A percentile compares a stretch with the other conserved stretches of the same genome.
phyloP scores from a whole-genome alignment of 23 red algal genomes.

The Gracilariopsis chorda region DNA sequence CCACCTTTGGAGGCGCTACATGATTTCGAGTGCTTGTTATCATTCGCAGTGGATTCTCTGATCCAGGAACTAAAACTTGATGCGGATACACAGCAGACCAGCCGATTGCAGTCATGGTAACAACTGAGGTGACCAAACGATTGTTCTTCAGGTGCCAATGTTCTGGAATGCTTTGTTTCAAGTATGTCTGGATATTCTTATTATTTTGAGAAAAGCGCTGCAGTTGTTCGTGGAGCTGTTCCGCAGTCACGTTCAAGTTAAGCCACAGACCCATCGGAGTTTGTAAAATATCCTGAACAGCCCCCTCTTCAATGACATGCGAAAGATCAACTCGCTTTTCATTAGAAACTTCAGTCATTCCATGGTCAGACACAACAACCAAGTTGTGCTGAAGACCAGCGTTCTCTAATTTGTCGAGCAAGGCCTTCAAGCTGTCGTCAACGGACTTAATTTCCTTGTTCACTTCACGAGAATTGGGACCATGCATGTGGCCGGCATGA shows the following conservation, averaged over 20 bases:
- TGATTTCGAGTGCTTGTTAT: neutral
- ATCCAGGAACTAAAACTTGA: slow-evolving; percentile 32
- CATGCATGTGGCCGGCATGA: slow-evolving; percentile 66
- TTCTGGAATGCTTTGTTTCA: slow-evolving; percentile 42
- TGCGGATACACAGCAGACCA: slow-evolving; percentile 52
- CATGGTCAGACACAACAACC: slow-evolving; percentile 76
- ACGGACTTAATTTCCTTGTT: slow-evolving; percentile 47
- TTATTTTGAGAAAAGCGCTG: neutral
- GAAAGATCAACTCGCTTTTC: slow-evolving; percentile 28
- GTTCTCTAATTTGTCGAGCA: slow-evolving; percentile 27
- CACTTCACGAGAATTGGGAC: slow-evolving; percentile 48
- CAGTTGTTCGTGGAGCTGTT: neutral
- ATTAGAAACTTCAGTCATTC: slow-evolving; percentile 57
- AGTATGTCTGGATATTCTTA: slow-evolving; percentile 5
- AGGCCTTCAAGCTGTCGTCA: slow-evolving; percentile 23
- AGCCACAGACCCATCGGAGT: slow-evolving; percentile 49
- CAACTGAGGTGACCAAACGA: slow-evolving; percentile 37
- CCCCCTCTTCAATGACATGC: slow-evolving; percentile 12
- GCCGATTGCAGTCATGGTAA: slow-evolving; percentile 36
- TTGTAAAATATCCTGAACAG: slow-evolving; percentile 23
- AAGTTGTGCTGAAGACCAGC: neutral
- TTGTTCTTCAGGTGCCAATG: slow-evolving; percentile 46
- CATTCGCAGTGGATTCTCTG: slow-evolving; percentile 16
- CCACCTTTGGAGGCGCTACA: neutral
- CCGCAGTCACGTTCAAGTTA: slow-evolving; percentile 26